phyloP scores from a whole-genome alignment of 495 filamentous ascomycete genomes.

The Talaromyces nanjingensis region DNA sequence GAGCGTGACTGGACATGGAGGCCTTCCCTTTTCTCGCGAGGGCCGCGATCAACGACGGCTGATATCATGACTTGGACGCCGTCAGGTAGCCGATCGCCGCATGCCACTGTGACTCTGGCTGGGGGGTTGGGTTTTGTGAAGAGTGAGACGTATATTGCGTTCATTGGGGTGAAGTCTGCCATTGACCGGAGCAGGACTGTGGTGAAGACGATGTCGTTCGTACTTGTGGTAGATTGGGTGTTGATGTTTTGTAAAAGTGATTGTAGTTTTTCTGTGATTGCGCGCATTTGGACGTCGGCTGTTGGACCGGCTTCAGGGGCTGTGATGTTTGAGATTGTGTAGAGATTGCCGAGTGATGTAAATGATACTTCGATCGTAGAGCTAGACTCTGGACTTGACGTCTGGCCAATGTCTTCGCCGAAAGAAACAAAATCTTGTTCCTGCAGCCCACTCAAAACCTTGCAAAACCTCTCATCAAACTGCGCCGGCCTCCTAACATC shows the following conservation, averaged over 20 bases:
- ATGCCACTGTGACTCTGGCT: constrained; percentile 74
- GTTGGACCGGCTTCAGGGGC: constrained; percentile 31
- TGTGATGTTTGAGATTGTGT: constrained; percentile 39
- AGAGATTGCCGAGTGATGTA: constrained; percentile 8
- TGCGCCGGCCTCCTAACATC: constrained; percentile 33
- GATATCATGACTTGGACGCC: constrained; percentile 56
- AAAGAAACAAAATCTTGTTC: constrained; percentile 4
- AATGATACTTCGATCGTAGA: background rate
- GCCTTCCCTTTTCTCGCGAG: constrained; percentile 35
- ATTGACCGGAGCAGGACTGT: constrained; percentile 75
- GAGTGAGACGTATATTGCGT: constrained; percentile 63
- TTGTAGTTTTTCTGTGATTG: constrained; percentile 30
- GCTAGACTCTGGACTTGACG: background rate
- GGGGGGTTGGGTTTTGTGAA: constrained; percentile 74
- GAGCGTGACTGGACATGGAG: constrained; percentile 90
- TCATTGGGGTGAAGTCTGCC: constrained; percentile 66
- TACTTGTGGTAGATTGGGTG: constrained; percentile 12
- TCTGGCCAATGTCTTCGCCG: background rate
- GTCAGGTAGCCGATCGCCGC: constrained; percentile 53
- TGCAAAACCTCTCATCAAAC: constrained; percentile 38
- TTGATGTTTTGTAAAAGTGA: constrained; percentile 20
- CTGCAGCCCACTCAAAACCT: constrained; percentile 21
- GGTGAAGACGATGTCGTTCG: constrained; percentile 60
- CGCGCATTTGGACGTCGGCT: constrained; percentile 37
- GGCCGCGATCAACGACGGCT: constrained; percentile 34